Evolutionary conservation across 2,329 filamentous ascomycete genomes (phyloP), one percentile per base, ranked within the genome.

Genomic region (Colletotrichum euphorbiae): DNA sequence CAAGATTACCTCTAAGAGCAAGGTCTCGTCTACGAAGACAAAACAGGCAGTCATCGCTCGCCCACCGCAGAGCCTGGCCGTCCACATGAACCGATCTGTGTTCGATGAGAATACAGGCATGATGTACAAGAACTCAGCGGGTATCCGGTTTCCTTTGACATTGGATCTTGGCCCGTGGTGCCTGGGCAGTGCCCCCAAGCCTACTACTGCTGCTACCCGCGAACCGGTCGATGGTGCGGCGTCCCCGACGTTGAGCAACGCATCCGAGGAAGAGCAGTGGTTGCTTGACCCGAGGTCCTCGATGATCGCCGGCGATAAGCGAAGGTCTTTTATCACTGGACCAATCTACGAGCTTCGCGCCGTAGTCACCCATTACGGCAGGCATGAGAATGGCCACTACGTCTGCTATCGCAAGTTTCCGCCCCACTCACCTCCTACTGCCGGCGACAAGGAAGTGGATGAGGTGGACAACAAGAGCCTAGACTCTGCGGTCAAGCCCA

Each of bases 301-400:
- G 1, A 94, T 97, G 91, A 85, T 96, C 17, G 85, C 90, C 0
- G 87, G 86, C 4, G 82, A 83, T 51, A 73, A 78, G 43, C 75
- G 75, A 3, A 79, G 81, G 8, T 89, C 87, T 2, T 84, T 81
- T 69, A 80, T 88, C 8, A 81, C 80, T 0, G 88, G 89, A 3
- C 84, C 84, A 31, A 82, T 90, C 1, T 98, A 97, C 76, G 89
- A 93, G 75, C 83, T 98, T 15, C 88, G 91, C 60, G 93, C 94
- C 33, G 92, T 95, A 0, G 88, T 98, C 9, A 96, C 93, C 1
- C 96, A 98, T 76, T 93, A 92, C 70, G 96, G 96, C 4, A 86
- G 92, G 36, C 96, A 98, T 77, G 94, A 98, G 70, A 97, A 97
- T 73, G 96, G 96, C 0, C 96, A 99, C 80, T 98, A 99, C 73